These are phyloP conservation scores for Xylariaceae sp. DNA, from an alignment of 2,329 filamentous ascomycete genomes.

Conservation along the genomic window DNA sequence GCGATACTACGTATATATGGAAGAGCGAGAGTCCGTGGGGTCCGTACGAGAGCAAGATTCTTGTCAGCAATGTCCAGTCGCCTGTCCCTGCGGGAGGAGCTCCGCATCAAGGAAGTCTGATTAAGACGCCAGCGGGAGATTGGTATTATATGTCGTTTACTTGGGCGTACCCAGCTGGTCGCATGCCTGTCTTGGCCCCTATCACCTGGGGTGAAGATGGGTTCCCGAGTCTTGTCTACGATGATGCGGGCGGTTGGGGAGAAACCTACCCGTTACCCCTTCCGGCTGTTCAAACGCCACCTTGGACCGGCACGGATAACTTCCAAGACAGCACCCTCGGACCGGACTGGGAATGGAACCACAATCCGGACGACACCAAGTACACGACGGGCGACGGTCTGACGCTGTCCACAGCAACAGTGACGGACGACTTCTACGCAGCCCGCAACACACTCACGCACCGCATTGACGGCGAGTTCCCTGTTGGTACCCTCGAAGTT, in stretches of 20 bases:
- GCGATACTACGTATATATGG: slow-evolving; percentile 43
- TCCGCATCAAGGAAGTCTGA: slow-evolving; percentile 52
- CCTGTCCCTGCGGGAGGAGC: slow-evolving; percentile 42
- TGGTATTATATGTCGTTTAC: slow-evolving; percentile 58
- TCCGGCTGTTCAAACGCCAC: slow-evolving; percentile 24
- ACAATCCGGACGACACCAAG: slow-evolving; percentile 49
- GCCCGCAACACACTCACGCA: slow-evolving; percentile 46
- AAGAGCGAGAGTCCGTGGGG: slow-evolving; percentile 47
- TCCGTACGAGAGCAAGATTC: slow-evolving; percentile 43
- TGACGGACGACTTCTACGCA: slow-evolving; percentile 46
- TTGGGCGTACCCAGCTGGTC: slow-evolving; percentile 50
- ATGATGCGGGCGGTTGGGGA: slow-evolving; percentile 44
- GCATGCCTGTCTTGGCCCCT: slow-evolving; percentile 53
- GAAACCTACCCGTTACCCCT: slow-evolving; percentile 38
- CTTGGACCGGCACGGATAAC: slow-evolving; percentile 38
- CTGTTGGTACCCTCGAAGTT: slow-evolving; percentile 45
- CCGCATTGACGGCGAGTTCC: slow-evolving; percentile 41
- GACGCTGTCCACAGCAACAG: slow-evolving; percentile 43
- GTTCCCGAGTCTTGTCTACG: slow-evolving; percentile 40
- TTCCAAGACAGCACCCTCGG: slow-evolving; percentile 41
- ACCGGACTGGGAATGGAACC: slow-evolving; percentile 56
- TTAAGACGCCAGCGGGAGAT: slow-evolving; percentile 45
- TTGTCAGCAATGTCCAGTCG: slow-evolving; percentile 40
- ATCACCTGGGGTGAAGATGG: slow-evolving; percentile 48
- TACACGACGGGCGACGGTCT: slow-evolving; percentile 43